Percentiles rank a stretch among this genome's conserved stretches.
Conservation (phyloP, 2,329 filamentous ascomycete genomes). For the Rugonectria rugulosa region DNA sequence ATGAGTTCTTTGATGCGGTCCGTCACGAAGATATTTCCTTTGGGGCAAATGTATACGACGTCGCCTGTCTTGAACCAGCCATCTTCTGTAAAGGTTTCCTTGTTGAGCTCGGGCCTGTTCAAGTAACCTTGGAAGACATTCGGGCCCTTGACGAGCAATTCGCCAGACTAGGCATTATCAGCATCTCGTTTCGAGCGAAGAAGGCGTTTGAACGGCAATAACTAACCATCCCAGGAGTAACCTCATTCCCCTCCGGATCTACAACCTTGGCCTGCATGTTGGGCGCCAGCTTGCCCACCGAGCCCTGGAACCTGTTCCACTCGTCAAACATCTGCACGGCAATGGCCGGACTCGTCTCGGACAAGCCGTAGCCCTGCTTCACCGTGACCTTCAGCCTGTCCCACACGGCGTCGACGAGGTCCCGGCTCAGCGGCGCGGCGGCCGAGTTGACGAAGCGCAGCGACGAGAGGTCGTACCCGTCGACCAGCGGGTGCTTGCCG, state of each 20-base stretch:
- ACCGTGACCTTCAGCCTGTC: constrained; percentile 77
- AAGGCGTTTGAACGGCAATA: neutral
- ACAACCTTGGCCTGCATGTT: constrained; percentile 87
- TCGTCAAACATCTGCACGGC: constrained; percentile 77
- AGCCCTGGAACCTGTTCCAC: constrained; percentile 79
- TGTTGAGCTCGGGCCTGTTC: constrained; percentile 75
- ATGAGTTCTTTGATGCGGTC: constrained; percentile 79
- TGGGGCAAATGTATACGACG: constrained; percentile 77
- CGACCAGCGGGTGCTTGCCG: constrained; percentile 78
- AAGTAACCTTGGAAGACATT: constrained; percentile 83
- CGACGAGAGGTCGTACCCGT: constrained; percentile 80
- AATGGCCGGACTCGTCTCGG: constrained; percentile 83
- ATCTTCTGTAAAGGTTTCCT: constrained; percentile 74
- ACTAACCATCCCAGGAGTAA: constrained; percentile 59
- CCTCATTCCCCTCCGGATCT: constrained; percentile 62
- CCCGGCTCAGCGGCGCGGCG: constrained; percentile 82
- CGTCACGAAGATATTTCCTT: constrained; percentile 88
- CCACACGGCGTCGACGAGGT: constrained; percentile 81
- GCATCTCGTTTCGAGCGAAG: neutral
- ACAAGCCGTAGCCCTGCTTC: constrained; percentile 93
- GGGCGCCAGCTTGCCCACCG: constrained; percentile 78
- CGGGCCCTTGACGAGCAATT: constrained; percentile 79
- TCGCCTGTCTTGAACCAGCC: constrained; percentile 94
- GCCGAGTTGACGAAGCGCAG: constrained; percentile 87
- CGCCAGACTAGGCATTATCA: constrained; percentile 55